Percentiles rank a stretch among this genome's conserved stretches.
Conservation (phyloP, 805 yeast species). For the Wickerhamiella cacticola region DNA sequence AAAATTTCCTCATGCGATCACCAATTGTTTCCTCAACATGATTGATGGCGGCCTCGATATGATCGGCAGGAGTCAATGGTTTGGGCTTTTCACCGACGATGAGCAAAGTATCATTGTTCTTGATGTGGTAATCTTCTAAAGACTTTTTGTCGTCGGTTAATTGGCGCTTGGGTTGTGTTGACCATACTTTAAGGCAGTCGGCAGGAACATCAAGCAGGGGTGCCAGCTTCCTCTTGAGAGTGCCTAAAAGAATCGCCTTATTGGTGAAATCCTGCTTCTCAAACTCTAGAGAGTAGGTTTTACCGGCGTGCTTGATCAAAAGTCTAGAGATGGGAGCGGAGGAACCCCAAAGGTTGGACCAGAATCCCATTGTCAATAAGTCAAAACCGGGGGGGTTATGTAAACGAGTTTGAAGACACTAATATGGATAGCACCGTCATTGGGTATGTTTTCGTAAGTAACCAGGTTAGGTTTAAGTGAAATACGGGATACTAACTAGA, state of each 20-base stretch:
- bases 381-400: background rate
- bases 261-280: constrained; percentile 33
- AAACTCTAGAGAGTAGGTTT: constrained; percentile 20
- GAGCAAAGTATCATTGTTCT: constrained; percentile 21
- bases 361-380: background rate
- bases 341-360: background rate
- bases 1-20: constrained; percentile 18
- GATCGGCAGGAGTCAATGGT: constrained; percentile 1
- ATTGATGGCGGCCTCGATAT: constrained; percentile 18
- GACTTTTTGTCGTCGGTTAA: constrained; percentile 16
- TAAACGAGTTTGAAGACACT: background rate
- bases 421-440: constrained; percentile 15
- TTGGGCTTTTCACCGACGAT: constrained; percentile 12
- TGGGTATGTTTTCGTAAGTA: constrained; percentile 18
- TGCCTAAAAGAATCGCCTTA: constrained; percentile 54
- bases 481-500: constrained; percentile 14
- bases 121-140: constrained; percentile 19
- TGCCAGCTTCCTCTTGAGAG: constrained; percentile 46
- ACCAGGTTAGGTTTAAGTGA: background rate
- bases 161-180: constrained; percentile 17
- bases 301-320: constrained; percentile 19
- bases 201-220: constrained; percentile 40
- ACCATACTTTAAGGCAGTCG: constrained; percentile 15
- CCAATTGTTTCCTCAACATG: constrained; percentile 24
- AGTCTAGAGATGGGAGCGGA: constrained; percentile 12